phyloP scores from a whole-genome alignment of 1,139 yeast species.

The Taiozyma onychis region DNA sequence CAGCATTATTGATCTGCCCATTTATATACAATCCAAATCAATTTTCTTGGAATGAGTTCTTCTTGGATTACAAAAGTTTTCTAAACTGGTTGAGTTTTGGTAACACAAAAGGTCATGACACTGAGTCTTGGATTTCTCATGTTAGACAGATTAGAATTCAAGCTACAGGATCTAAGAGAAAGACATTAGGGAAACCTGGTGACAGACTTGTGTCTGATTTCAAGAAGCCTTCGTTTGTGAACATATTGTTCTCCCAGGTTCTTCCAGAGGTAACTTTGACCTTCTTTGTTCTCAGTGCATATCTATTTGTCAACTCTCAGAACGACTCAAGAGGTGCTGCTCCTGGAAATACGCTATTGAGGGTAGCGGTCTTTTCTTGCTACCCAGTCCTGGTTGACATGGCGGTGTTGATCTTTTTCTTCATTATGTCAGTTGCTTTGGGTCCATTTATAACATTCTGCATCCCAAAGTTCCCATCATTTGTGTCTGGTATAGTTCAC shows the following conservation, averaged over 20 bases:
- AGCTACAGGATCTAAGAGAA: conserved; percentile 66
- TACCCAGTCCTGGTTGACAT: conserved; percentile 46
- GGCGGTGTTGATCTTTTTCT: conserved; percentile 33
- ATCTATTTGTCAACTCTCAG: conserved; percentile 64
- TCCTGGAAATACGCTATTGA: conserved; percentile 46
- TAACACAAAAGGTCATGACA: conserved; percentile 54
- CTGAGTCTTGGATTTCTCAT: conserved; percentile 63
- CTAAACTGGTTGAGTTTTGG: conserved; percentile 71
- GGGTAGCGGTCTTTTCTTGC: conserved; percentile 38
- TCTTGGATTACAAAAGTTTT: conserved; percentile 65
- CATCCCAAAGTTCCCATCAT: conserved; percentile 36
- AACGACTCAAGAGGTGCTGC: conserved; percentile 50
- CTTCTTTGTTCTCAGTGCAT: conserved; percentile 55
- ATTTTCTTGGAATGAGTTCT: conserved; percentile 71
- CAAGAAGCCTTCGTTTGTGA: conserved; percentile 63
- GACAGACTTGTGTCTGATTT: conserved; percentile 67
- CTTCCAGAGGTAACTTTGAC: conserved; percentile 52
- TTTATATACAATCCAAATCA: conserved; percentile 71
- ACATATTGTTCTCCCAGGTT: conserved; percentile 54
- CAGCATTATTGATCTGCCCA: conserved; percentile 63
- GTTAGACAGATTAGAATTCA: conserved; percentile 64
- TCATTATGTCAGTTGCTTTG: conserved; percentile 35
- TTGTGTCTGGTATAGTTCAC: conserved; percentile 42
- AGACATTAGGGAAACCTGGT: conserved; percentile 54
- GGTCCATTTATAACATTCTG: conserved; percentile 43